Conservation (phyloP, 352 stramenopile species). For the Phytopythium chamaehyphon region DNA sequence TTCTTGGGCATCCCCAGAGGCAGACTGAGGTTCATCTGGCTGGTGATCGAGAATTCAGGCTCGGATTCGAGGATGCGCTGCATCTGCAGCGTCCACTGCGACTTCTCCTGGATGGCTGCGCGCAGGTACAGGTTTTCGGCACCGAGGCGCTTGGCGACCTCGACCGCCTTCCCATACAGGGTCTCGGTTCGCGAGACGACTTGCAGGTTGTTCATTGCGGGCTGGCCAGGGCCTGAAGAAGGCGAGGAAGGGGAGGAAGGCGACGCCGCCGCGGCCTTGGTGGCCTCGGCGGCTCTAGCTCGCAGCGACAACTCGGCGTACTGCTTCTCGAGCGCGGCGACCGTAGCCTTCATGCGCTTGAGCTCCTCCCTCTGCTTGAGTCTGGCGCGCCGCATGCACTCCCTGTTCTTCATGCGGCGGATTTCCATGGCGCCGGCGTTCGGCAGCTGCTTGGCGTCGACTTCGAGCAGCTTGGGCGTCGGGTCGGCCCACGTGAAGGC, state of each 20-base stretch:
- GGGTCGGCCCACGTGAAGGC: neutral
- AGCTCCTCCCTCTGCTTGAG: constrained; percentile 32
- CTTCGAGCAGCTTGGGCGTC: constrained; percentile 1
- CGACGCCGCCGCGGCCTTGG: neutral
- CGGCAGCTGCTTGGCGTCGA: constrained; percentile 15
- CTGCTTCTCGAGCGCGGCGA: constrained; percentile 32
- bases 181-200: neutral
- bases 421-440: constrained; percentile 23
- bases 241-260: neutral
- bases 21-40: neutral
- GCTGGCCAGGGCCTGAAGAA: too few species aligned
- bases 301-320: constrained; percentile 26
- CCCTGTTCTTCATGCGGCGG: constrained; percentile 33
- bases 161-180: constrained; percentile 20
- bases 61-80: constrained; percentile 23
- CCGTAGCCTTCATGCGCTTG: constrained; percentile 22
- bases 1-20: neutral
- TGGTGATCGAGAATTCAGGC: constrained; percentile 2
- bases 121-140: constrained; percentile 43
- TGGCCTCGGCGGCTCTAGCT: constrained; percentile 5
- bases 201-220: neutral
- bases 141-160: constrained; percentile 20
- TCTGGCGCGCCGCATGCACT: constrained; percentile 36
- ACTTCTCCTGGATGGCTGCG: constrained; percentile 29
- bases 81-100: constrained; percentile 25